Conservation (phyloP, 345 rosid species). For the Brassica rapa region DNA sequence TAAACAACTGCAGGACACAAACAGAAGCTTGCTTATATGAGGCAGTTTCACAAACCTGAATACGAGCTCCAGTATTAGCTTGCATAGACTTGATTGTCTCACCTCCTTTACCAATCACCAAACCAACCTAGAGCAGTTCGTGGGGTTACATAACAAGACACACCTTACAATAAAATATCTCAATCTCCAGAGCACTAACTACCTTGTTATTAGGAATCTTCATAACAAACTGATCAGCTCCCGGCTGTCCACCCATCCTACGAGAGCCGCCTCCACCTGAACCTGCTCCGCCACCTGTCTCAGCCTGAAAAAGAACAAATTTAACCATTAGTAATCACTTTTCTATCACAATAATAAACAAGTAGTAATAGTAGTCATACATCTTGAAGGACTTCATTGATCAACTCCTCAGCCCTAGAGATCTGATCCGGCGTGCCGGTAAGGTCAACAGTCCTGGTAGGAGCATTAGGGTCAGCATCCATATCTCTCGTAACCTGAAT, state of each 20-base stretch:
- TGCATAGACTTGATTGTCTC: slow-evolving; percentile 98
- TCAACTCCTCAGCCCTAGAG: slow-evolving; percentile 85
- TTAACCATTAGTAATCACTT: background rate
- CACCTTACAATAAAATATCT: slow-evolving; percentile 7
- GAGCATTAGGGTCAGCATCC: slow-evolving; percentile 83
- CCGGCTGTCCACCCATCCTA: slow-evolving; percentile 74
- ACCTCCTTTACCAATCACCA: slow-evolving; percentile 99
- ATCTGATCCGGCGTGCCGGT: slow-evolving; percentile 85
- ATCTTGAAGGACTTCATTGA: slow-evolving; percentile 89
- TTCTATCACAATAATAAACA: background rate
- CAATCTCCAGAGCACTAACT: slow-evolving; percentile 15
- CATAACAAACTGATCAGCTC: slow-evolving; percentile 76
- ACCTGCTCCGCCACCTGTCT: slow-evolving; percentile 70
- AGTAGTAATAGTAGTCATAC: background rate
- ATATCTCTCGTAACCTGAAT: slow-evolving; percentile 95
- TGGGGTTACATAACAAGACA: slow-evolving; percentile 32
- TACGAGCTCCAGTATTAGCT: slow-evolving; percentile 89
- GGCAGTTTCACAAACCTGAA: slow-evolving; percentile 61
- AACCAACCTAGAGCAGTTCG: slow-evolving; percentile 74
- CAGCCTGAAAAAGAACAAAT: slow-evolving; percentile 63
- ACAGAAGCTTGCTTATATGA: background rate
- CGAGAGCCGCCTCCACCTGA: slow-evolving; percentile 66
- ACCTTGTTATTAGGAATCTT: slow-evolving; percentile 91
- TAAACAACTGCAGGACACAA: background rate
- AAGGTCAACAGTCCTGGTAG: slow-evolving; percentile 74